Conservation (phyloP, 257 asterid species). For the Solanum appendiculatum region DNA sequence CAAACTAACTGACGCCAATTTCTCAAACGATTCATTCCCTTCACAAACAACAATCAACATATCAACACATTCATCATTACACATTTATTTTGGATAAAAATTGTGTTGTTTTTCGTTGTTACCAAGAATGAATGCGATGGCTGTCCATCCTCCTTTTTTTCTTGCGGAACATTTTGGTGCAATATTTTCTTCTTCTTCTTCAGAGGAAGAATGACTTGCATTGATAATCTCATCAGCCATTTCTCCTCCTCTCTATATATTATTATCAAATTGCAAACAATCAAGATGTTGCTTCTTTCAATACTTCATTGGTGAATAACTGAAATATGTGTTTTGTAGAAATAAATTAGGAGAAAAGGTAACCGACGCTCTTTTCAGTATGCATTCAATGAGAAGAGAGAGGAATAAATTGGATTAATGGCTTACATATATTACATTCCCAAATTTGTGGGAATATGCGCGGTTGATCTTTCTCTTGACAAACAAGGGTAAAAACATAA, state of each 20-base stretch:
- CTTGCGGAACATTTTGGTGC: conserved; percentile 4
- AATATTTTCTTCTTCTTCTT: background rate
- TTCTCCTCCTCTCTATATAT: background rate
- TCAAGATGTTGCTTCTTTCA: background rate
- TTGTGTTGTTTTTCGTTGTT: background rate
- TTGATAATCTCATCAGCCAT: background rate
- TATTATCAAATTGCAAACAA: background rate
- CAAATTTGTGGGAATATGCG: background rate
- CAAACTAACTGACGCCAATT: conserved; percentile 76
- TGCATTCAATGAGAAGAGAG: background rate
- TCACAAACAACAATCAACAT: background rate
- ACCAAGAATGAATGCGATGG: conserved; percentile 73
- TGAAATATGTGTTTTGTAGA: background rate
- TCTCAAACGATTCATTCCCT: conserved; percentile 89
- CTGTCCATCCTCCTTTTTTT: conserved; percentile 62
- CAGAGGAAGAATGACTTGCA: conserved; percentile 11
- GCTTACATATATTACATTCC: background rate
- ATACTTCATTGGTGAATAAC: background rate
- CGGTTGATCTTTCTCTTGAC: background rate
- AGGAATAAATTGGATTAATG: background rate
- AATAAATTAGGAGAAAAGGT: background rate
- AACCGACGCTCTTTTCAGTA: background rate
- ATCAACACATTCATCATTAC: too few relatives aligned
- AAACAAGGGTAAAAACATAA: too few relatives aligned
- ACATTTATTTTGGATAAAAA: background rate